Base-by-base conservation (phyloP, 495 filamentous ascomycete species). In the Pyrenopolyporus hunteri region DNA sequence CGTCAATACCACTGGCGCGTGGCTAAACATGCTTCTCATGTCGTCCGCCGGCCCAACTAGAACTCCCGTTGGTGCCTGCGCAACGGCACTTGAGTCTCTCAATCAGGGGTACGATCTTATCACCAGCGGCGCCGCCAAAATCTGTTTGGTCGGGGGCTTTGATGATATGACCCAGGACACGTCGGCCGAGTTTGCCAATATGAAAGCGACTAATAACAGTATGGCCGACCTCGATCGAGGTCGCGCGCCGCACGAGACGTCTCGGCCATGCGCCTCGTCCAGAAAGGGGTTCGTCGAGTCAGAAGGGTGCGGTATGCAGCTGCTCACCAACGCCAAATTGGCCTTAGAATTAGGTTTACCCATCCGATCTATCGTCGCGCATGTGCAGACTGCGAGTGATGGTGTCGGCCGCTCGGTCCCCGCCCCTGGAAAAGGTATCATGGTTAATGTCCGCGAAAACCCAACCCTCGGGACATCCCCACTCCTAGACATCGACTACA, bases 91-190 rank as follows among this genome's bases (percentile, higher is more conserved):
- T 17, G 94, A 98, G 77, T 97, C 93, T 3, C 81, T 98, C 49
- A 94, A 98, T 68, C 96, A 97, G 66, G 94, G 94, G 64, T 95
- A 91, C 72, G 94, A 98, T 75, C 96, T 92, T 7, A 97, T 98
- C 70, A 82, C 94, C 44, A 92, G 96, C 73, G 94, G 94, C 67
- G 97, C 94, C 77, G 93, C 94, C n/a, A 88, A 90, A 51, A 82
- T 98, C 62, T 97, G 93, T 80, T 89, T 98, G 53, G 94, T 98
- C 40, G 94, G 94, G 82, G 94, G 94, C 47, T 96, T 96, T 72
- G 94, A 98, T 77, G 94, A 97, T 74, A 97, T 98, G 83, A 91
- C 93, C 63, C 93, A 97, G 77, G 94, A 97, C 77, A 94, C 92
- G 33, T 97, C 92, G 3, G 97, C 96, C 63, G 94, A 98, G 75